phyloP scores from a whole-genome alignment of 495 filamentous ascomycete genomes.

The Tuber calosporum region DNA sequence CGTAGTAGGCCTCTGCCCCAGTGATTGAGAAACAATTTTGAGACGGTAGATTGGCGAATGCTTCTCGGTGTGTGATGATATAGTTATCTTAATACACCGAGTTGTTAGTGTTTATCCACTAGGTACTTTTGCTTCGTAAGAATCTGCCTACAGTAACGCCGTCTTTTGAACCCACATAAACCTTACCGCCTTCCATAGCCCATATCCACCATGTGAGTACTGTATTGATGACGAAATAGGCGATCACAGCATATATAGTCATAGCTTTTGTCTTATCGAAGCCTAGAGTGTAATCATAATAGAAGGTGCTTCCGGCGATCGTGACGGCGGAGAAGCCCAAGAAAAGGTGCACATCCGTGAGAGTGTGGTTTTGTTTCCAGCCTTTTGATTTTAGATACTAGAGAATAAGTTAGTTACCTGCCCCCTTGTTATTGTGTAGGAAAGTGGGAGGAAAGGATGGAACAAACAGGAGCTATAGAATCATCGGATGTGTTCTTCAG shows the following conservation, averaged over 20 bases:
- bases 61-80: slow-evolving; percentile 64
- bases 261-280: slow-evolving; percentile 73
- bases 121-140: not conserved
- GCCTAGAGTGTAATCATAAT: slow-evolving; percentile 80
- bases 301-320: slow-evolving; percentile 74
- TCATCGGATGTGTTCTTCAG: slow-evolving; percentile 96
- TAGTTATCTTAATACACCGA: slow-evolving; percentile 50
- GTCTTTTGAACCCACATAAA: slow-evolving; percentile 65
- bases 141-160: slow-evolving; percentile 50
- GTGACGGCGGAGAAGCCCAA: slow-evolving; percentile 76
- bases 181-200: slow-evolving; percentile 68
- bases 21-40: slow-evolving; percentile 52
- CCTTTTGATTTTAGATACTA: slow-evolving; percentile 80
- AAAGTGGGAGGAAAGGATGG: not conserved
- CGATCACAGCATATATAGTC: slow-evolving; percentile 66
- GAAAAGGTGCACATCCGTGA: slow-evolving; percentile 71
- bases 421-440: not conserved
- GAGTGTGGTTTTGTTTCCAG: slow-evolving; percentile 71
- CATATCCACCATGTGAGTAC: slow-evolving; percentile 79
- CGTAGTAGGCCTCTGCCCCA: slow-evolving; percentile 42
- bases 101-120: slow-evolving; percentile 21
- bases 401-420: slow-evolving; percentile 36
- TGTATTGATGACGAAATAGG: slow-evolving; percentile 75
- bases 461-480: slow-evolving; percentile 51
- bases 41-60: slow-evolving; percentile 72